These are phyloP conservation scores for Verticillium tricorpus DNA, from an alignment of 2,329 filamentous ascomycete genomes.

Conservation along the genomic window DNA sequence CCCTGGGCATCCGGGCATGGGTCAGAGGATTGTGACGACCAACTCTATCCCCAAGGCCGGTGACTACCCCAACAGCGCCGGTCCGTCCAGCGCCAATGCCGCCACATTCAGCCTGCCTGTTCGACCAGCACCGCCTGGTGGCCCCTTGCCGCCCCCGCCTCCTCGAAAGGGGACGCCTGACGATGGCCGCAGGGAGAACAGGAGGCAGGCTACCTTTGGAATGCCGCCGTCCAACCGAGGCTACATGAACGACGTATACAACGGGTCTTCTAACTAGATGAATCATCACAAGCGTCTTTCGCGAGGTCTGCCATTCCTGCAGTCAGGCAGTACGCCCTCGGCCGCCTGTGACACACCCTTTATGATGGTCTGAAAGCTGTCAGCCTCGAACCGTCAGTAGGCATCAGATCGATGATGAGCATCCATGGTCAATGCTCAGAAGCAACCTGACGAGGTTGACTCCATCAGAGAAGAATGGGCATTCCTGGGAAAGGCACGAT, in stretches of 20 bases:
- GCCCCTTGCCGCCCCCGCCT: constrained; percentile 56
- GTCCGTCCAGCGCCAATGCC: constrained; percentile 37
- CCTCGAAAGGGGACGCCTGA: constrained; percentile 53
- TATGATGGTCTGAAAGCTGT: too few relatives aligned
- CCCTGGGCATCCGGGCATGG: constrained; percentile 47
- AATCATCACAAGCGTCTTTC: neutral
- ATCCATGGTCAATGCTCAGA: too few relatives aligned
- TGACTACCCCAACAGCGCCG: constrained; percentile 31
- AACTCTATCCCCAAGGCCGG: constrained; percentile 47
- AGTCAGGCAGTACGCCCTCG: neutral
- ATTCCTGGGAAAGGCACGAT: neutral
- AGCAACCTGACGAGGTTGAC: too few relatives aligned
- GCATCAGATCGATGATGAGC: too few relatives aligned
- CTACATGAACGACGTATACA: constrained; percentile 14
- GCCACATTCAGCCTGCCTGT: constrained; percentile 60
- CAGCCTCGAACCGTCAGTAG: too few relatives aligned
- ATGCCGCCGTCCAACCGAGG: constrained; percentile 36
- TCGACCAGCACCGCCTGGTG: constrained; percentile 55
- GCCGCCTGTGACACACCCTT: too few relatives aligned
- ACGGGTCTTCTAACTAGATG: constrained; percentile 3
- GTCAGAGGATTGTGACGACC: constrained; percentile 45
- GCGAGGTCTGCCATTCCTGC: neutral
- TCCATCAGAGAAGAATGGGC: too few relatives aligned
- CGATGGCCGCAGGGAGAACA: constrained; percentile 45
- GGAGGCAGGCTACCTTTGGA: constrained; percentile 51